Percentiles rank a stretch among this genome's conserved stretches.
phyloP scores from a whole-genome alignment of 495 filamentous ascomycete species.

The Xylaria curta region DNA sequence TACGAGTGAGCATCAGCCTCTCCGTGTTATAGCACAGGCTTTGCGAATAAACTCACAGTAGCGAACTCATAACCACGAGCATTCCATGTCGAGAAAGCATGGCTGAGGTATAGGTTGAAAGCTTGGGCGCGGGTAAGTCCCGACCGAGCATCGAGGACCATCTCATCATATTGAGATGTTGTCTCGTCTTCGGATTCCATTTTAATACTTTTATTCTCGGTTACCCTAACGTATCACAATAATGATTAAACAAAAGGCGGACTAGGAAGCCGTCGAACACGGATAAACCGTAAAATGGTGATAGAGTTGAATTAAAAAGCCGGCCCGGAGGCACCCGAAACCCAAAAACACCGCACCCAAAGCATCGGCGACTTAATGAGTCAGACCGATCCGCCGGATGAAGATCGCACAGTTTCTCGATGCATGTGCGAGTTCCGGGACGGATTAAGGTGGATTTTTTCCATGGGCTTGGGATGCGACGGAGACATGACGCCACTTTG shows the following conservation, averaged over 20 bases:
- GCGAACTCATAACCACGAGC: slow-evolving; percentile 47
- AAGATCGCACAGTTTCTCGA: neutral
- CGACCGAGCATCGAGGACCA: neutral
- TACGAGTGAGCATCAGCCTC: slow-evolving; percentile 8
- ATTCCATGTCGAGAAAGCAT: slow-evolving; percentile 47
- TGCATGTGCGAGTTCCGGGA: neutral
- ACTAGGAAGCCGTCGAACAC: neutral
- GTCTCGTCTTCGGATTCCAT: slow-evolving; percentile 20
- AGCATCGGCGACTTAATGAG: slow-evolving; percentile 16
- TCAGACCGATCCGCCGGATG: slow-evolving; percentile 13
- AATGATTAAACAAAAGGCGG: neutral
- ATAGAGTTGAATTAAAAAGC: neutral
- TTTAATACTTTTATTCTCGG: neutral
- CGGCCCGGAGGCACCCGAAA: neutral
- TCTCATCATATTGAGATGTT: neutral
- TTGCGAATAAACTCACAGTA: slow-evolving; percentile 35
- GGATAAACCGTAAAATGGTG: neutral
- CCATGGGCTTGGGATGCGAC: neutral
- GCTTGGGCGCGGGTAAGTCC: slow-evolving; percentile 42
- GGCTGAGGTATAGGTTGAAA: slow-evolving; percentile 59
- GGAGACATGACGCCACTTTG: slow-evolving; percentile 2
- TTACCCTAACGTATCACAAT: neutral
- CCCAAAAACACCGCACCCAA: neutral
- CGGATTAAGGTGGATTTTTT: neutral
- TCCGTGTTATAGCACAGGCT: neutral